These are phyloP conservation scores for Candida verbasci DNA, from an alignment of 805 yeast species.

Conservation along the genomic window DNA sequence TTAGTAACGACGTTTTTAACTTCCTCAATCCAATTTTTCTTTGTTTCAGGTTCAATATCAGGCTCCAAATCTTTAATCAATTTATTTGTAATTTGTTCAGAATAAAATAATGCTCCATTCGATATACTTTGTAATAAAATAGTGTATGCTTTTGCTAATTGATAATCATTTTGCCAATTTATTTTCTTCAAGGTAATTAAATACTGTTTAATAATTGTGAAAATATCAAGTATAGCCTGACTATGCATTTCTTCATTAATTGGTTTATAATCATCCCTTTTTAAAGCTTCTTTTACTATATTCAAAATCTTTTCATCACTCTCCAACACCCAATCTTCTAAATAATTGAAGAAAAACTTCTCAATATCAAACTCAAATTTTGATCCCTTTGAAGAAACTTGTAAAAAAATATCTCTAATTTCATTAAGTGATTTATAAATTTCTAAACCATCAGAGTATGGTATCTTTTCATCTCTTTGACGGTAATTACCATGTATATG, in stretches of 20 bases:
- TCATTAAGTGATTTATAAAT: constrained; percentile 51
- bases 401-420: constrained; percentile 47
- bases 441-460: constrained; percentile 54
- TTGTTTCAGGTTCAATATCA: constrained; percentile 15
- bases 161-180: constrained; percentile 63
- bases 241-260: constrained; percentile 45
- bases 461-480: constrained; percentile 28
- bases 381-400: constrained; percentile 38
- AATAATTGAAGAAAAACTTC: constrained; percentile 41
- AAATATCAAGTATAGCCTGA: constrained; percentile 64
- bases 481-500: constrained; percentile 43
- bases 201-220: constrained; percentile 56
- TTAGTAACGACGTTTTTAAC: constrained; percentile 47
- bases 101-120: constrained; percentile 52
- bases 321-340: constrained; percentile 36
- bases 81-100: constrained; percentile 32
- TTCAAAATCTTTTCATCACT: constrained; percentile 43
- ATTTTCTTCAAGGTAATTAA: constrained; percentile 54
- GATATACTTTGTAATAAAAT: constrained; percentile 59
- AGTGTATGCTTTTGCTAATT: constrained; percentile 60
- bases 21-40: constrained; percentile 44
- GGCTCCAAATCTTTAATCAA: constrained; percentile 40
- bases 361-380: constrained; percentile 55
- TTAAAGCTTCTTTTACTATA: constrained; percentile 52
- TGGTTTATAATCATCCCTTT: constrained; percentile 54